Base-by-base conservation (phyloP, 441 rosid species). In the Adansonia grandidieri region DNA sequence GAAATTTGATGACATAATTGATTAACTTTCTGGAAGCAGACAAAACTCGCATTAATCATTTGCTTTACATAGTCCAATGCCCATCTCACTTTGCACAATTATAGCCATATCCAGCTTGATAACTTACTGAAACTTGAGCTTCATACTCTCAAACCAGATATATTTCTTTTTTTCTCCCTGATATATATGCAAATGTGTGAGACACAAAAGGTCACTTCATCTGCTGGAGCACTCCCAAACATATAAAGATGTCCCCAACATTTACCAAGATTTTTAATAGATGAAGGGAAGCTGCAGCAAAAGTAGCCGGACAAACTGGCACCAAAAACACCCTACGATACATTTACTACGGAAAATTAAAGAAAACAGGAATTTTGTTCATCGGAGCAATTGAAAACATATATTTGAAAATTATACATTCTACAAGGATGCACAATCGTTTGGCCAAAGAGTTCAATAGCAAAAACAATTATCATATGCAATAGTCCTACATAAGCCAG, bases 1-100 rank as follows among this genome's bases (percentile, higher is more conserved):
- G 45, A 65, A 65, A 65, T 65, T 65, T 65, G 70, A 51, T 51
- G 15, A 51, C 56, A 13, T 50, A 13, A 51, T 13, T 51, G 56
- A 51, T 11, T 51, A 51, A 51, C 56, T 51, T 37, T 51, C 56
- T 51, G 4, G 22, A 65, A 40, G 10, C 50, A 40, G 24, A 40
- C 50, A 65, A 37, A 64, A 15, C 14, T 37, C 70, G 24, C 70
- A 65, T 7, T 40, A 3, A 8, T 65, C 24, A 40, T 42, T n/a
- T 42, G 24, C 70, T 65, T 65, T 42, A 2, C 20, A 42, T n/a
- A 17, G 45, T 65, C 70, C 44, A 62, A 28, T 62, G 65, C n/a
- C 44, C 28, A 11, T 28, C 44, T 64, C 48, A n/a, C 69, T 15
- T 64, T 37, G 22, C 48, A 64, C 11, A 40, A 61, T 61, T 40